Evolutionary conservation across 495 filamentous ascomycete genomes (phyloP).

Genomic region (Clavariopsis aquatica): DNA sequence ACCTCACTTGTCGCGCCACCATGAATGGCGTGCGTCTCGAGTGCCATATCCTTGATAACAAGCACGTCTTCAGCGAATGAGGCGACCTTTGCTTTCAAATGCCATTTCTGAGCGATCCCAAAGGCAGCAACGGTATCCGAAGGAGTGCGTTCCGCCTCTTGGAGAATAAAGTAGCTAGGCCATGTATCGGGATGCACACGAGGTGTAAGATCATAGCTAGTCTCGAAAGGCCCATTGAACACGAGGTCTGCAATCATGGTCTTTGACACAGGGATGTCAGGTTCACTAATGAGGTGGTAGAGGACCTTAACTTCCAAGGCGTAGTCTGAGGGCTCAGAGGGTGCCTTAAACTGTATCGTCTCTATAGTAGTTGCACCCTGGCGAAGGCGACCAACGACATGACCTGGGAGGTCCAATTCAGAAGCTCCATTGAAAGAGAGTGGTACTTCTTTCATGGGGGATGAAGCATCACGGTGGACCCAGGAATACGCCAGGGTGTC

Average conservation of each 20-base stretch:
- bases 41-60: conserved; percentile 62
- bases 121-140: conserved; percentile 20
- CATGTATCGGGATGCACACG: conserved; percentile 73
- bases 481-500: conserved; percentile 55
- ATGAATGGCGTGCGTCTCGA: conserved; percentile 57
- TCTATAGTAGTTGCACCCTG: conserved; percentile 46
- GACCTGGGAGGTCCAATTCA: conserved; percentile 37
- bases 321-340: conserved; percentile 59
- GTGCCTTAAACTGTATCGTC: conserved; percentile 52
- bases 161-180: conserved; percentile 77
- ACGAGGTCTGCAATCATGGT: conserved; percentile 64
- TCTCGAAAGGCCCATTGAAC: conserved; percentile 81
- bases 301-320: conserved; percentile 69
- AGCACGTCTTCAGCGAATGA: conserved; percentile 75
- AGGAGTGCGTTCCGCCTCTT: conserved; percentile 39
- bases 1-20: conserved; percentile 56
- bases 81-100: conserved; percentile 67
- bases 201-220: conserved; percentile 80
- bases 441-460: conserved; percentile 43
- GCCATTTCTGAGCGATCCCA: conserved; percentile 82
- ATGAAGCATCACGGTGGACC: conserved; percentile 41
- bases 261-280: conserved; percentile 80
- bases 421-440: conserved; percentile 29
- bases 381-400: conserved; percentile 55
- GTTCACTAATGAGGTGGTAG: conserved; percentile 79